A percentile compares a stretch with the other conserved stretches of the same genome.
These are phyloP conservation scores for Globisporangium spiculum DNA, from an alignment of 352 stramenopile genomes.

Conservation along the genomic window DNA sequence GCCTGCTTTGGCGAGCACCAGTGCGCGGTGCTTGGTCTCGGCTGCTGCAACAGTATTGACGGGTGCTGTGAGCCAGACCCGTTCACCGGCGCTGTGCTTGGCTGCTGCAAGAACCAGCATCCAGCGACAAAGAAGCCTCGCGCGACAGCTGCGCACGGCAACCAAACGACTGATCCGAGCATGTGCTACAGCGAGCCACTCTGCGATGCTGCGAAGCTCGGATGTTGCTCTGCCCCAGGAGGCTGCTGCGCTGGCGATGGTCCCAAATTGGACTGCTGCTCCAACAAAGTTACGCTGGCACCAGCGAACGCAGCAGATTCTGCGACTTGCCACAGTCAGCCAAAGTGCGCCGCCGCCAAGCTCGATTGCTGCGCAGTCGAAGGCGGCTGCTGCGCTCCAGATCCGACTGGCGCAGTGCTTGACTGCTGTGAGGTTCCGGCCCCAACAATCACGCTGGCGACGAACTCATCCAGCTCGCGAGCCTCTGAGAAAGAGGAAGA, in stretches of 20 bases:
- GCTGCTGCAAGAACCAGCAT: conserved; percentile 67
- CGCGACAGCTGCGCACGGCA: conserved; percentile 15
- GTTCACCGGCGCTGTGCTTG: conserved; percentile 40
- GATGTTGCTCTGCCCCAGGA: conserved; percentile 38
- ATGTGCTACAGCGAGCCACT: conserved; percentile 39
- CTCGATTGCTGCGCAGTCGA: conserved; percentile 34
- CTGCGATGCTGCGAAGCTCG: conserved; percentile 39
- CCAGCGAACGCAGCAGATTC: conserved; percentile 1
- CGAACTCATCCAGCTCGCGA: background rate
- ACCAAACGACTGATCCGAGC: conserved; percentile 6
- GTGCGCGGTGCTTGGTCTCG: conserved; percentile 52
- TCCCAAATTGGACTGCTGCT: conserved; percentile 38
- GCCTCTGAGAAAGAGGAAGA: background rate
- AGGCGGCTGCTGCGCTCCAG: conserved; percentile 35
- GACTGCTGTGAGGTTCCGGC: conserved; percentile 25
- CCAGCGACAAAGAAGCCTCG: conserved; percentile 30
- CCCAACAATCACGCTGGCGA: background rate
- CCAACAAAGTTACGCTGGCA: conserved; percentile 14
- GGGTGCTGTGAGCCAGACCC: conserved; percentile 64
- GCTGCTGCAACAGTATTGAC: conserved; percentile 69
- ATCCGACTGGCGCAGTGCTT: conserved; percentile 26
- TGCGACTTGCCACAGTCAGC: conserved; percentile 31
- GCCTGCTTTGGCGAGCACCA: conserved; percentile 62
- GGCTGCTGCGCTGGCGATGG: conserved; percentile 46
- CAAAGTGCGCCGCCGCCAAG: conserved; percentile 27